Evolutionary conservation across 139 green algal species (phyloP), one percentile per base, ranked within the genome.

Genomic region (Chlamydomonas asymmetrica): DNA sequence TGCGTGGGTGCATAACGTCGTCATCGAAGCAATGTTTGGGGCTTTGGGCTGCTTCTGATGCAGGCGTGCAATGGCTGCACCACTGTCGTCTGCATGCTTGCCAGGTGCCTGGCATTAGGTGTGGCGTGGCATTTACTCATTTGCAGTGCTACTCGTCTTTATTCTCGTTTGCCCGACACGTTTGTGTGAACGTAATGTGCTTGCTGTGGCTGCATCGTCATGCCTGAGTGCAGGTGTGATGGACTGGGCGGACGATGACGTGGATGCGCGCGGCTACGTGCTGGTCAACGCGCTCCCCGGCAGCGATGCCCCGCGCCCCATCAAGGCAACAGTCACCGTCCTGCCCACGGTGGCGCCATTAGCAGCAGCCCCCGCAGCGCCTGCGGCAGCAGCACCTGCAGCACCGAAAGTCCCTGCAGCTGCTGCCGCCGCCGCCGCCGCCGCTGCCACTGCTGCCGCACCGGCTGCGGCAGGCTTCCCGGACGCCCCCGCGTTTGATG

Each of bases 251-350:
- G 83, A 88, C 9, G 72, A 67, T n/a, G 69, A 73, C 32, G 66
- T 56, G 20, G 72, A 66, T 27, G 52, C 65, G 1, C 57, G 67
- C 5, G 75, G 83, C 50, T 88, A 75, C 69, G 63, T 79, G 4
- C 43, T 79, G 0, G 73, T 88, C 43, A 88, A 88, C 64, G 79
- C 83, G 0, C 69, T 88, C 54, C 83, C 83, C 0, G 83, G 72
- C 22, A 48, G 37, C 0, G 72, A 78, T 49, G 72, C 72, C 6
- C 72, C 71, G 7, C 32, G 43, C 20, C 71, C 71, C 41, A 69
- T 77, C 60, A 31, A 52, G 7, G 69, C 68, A 59, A 27, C 43
- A 3, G 52, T 31, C 35, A 23, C 48, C 34, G 34, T 13, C 6
- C n/a, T 31, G 41, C 10, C 34, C 23, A 9, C n/a, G 25, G 13